These are phyloP conservation scores for Boletus huronensis DNA, from an alignment of 768 basidiomycete genomes.

Conservation along the genomic window DNA sequence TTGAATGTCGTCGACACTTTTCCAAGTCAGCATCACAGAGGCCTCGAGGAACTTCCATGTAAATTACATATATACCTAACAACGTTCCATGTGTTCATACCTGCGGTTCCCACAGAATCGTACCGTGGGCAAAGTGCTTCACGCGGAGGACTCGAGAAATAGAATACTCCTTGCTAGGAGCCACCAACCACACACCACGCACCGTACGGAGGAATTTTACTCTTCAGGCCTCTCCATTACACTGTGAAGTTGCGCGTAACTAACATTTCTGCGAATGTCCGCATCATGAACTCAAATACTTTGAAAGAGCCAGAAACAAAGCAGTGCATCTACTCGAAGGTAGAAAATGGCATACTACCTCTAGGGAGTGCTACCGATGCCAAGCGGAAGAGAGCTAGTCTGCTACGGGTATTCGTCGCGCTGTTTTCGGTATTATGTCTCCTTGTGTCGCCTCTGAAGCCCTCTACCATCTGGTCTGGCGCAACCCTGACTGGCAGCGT, in stretches of 20 bases:
- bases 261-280: not conserved
- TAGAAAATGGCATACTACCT: constrained; percentile 3
- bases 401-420: constrained; percentile 13
- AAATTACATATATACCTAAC: too few relatives aligned
- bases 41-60: too few relatives aligned
- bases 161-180: too few relatives aligned
- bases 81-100: too few relatives aligned
- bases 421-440: constrained; percentile 18
- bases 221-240: not conserved
- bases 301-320: not conserved
- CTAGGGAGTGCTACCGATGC: not conserved
- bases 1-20: too few relatives aligned
- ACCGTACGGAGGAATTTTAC: not conserved
- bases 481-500: not conserved
- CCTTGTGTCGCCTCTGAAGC: constrained; percentile 12
- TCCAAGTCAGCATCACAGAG: too few relatives aligned
- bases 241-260: not conserved
- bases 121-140: not conserved
- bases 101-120: not conserved
- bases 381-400: constrained; percentile 5
- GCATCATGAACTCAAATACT: constrained; percentile 2
- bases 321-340: not conserved
- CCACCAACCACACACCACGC: not conserved
- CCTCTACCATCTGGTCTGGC: not conserved
- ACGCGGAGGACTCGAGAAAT: too few relatives aligned